These are phyloP conservation scores for Tympanopsis confertula DNA, from an alignment of 2,329 filamentous ascomycete genomes.

Conservation along the genomic window DNA sequence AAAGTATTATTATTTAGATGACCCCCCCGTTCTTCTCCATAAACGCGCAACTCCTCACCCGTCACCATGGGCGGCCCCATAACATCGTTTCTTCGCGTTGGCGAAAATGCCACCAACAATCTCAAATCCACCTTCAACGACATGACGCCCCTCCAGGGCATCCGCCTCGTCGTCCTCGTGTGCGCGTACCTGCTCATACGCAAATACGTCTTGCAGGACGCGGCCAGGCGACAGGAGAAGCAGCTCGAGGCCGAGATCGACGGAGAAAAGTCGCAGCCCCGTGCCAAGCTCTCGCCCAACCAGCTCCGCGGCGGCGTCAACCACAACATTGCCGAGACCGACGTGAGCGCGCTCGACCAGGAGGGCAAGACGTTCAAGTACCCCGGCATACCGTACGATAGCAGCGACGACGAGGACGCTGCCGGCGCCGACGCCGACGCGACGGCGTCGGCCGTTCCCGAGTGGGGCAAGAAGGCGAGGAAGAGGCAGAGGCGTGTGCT, in stretches of 20 bases:
- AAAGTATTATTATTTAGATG: too few relatives aligned
- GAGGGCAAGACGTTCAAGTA: not conserved
- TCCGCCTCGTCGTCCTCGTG: not conserved
- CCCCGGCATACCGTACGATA: not conserved
- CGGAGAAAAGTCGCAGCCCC: too few relatives aligned
- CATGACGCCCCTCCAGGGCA: not conserved
- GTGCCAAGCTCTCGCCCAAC: too few relatives aligned
- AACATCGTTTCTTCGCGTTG: not conserved
- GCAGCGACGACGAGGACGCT: not conserved
- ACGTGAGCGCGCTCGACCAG: not conserved
- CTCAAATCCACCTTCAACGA: not conserved
- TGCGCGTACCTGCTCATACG: not conserved
- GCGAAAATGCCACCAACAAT: not conserved
- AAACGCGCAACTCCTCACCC: too few relatives aligned
- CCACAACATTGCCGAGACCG: too few relatives aligned
- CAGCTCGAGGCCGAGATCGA: too few relatives aligned
- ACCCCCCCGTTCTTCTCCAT: too few relatives aligned
- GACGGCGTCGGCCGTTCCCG: too few relatives aligned
- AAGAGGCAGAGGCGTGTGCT: not conserved
- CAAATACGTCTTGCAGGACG: not conserved
- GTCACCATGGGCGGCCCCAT: not conserved
- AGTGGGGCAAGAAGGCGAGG: not conserved
- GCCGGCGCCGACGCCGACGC: not conserved
- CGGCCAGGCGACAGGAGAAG: not conserved
- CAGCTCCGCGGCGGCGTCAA: too few relatives aligned